Conservation (phyloP, 768 basidiomycete species). For the Galerina marginata region DNA sequence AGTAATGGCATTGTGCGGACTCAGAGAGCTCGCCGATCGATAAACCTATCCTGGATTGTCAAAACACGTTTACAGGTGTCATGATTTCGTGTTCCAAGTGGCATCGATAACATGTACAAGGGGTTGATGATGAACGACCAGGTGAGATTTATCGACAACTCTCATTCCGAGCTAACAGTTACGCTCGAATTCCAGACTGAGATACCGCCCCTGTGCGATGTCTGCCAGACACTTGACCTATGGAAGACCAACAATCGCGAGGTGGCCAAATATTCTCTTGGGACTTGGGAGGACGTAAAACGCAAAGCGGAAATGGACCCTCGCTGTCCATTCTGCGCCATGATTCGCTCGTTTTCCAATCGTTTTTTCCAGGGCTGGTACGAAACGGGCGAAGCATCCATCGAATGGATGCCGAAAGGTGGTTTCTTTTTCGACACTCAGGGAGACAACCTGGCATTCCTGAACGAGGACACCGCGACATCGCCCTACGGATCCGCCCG, state of each 20-base stretch:
- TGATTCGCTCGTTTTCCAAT: background rate
- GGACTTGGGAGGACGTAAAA: background rate
- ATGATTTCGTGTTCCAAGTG: no score
- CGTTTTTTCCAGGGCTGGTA: background rate
- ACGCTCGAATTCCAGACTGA: no score
- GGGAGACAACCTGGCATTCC: slow-evolving; percentile 1
- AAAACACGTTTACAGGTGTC: no score
- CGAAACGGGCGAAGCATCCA: background rate
- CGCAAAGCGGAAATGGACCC: background rate
- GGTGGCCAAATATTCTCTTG: background rate
- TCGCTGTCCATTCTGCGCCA: slow-evolving; percentile 1
- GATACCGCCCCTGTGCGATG: background rate
- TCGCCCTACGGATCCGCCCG: slow-evolving; percentile 3
- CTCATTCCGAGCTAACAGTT: no score
- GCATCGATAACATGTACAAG: no score
- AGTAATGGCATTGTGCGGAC: no score
- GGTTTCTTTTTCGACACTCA: background rate
- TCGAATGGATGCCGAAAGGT: background rate
- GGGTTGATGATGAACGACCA: no score
- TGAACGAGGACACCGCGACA: slow-evolving; percentile 1
- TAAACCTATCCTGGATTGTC: no score
- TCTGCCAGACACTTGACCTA: slow-evolving; percentile 1
- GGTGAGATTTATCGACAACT: no score
- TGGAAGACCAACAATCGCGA: background rate
- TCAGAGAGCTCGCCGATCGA: no score